Conservation (phyloP, 2,329 filamentous ascomycete species). For the Zopfia rhizophila region DNA sequence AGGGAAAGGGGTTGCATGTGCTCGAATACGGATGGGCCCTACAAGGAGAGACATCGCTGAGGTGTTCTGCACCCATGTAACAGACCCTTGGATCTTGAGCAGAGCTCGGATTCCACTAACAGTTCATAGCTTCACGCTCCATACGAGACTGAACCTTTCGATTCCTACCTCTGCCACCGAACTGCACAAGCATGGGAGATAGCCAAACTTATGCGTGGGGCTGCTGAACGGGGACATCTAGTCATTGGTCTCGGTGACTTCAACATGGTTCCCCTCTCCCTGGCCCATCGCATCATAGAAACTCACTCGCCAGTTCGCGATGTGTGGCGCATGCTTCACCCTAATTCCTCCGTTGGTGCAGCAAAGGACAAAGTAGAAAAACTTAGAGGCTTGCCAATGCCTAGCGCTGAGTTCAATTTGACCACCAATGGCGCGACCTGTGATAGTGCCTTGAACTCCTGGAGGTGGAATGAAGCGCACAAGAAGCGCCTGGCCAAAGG, state of each 20-base stretch:
- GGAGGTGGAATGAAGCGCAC: conserved; percentile 83
- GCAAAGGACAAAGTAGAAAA: conserved; percentile 74
- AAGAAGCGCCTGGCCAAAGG: conserved; percentile 75
- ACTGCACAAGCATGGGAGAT: conserved; percentile 96
- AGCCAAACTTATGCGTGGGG: conserved; percentile 84
- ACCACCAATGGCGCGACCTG: conserved; percentile 86
- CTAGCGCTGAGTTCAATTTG: conserved; percentile 82
- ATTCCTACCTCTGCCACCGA: conserved; percentile 90
- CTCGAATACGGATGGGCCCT: conserved; percentile 77
- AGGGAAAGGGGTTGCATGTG: conserved; percentile 90
- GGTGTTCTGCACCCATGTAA: conserved; percentile 90
- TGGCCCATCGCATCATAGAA: conserved; percentile 85
- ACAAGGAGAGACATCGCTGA: conserved; percentile 75
- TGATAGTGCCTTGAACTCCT: conserved; percentile 87
- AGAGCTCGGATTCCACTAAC: conserved; percentile 52
- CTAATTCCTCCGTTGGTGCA: conserved; percentile 82
- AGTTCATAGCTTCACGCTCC: conserved; percentile 75
- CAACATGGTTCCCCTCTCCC: conserved; percentile 91
- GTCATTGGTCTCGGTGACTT: conserved; percentile 92
- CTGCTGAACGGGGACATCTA: conserved; percentile 81
- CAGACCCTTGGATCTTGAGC: conserved; percentile 30
- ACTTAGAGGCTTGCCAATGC: conserved; percentile 72
- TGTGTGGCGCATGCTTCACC: conserved; percentile 85
- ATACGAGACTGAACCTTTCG: conserved; percentile 81
- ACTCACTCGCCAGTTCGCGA: conserved; percentile 81